These are phyloP conservation scores for Cytospora piceicola DNA, from an alignment of 2,329 filamentous ascomycete species.

Conservation along the genomic window DNA sequence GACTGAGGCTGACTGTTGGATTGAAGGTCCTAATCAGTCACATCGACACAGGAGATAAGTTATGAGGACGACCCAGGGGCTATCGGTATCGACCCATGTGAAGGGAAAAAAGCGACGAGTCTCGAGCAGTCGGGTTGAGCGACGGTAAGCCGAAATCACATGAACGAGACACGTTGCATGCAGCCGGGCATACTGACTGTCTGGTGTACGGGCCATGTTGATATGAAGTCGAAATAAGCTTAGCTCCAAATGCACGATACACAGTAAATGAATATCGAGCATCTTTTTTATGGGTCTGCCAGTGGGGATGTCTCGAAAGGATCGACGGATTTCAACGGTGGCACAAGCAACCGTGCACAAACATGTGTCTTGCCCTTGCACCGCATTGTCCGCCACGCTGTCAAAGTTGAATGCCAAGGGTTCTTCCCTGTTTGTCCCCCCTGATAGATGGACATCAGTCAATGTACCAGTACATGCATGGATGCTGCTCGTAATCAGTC, in stretches of 20 bases:
- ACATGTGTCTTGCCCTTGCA: too few species aligned
- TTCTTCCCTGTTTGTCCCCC: not conserved
- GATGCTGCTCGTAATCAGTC: not conserved
- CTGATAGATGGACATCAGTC: not conserved
- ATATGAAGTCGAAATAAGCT: slow-evolving; percentile 22
- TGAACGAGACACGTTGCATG: not conserved
- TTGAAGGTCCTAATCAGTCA: not conserved
- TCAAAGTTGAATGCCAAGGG: too few species aligned
- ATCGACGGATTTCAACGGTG: too few species aligned
- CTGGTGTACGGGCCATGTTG: not conserved
- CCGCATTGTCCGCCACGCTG: too few species aligned
- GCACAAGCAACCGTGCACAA: too few species aligned
- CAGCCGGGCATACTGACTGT: not conserved
- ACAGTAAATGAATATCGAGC: not conserved
- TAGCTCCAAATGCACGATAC: slow-evolving; percentile 20
- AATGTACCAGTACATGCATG: not conserved
- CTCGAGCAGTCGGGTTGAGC: not conserved
- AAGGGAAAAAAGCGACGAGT: not conserved
- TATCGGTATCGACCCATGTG: not conserved
- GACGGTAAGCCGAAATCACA: not conserved
- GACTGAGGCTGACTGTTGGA: not conserved
- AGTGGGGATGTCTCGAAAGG: not conserved
- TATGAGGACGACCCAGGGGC: not conserved
- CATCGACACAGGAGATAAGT: not conserved
- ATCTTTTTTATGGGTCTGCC: not conserved